Base-by-base conservation (phyloP, 441 rosid genomes). In the Pelargonium citronellum region DNA sequence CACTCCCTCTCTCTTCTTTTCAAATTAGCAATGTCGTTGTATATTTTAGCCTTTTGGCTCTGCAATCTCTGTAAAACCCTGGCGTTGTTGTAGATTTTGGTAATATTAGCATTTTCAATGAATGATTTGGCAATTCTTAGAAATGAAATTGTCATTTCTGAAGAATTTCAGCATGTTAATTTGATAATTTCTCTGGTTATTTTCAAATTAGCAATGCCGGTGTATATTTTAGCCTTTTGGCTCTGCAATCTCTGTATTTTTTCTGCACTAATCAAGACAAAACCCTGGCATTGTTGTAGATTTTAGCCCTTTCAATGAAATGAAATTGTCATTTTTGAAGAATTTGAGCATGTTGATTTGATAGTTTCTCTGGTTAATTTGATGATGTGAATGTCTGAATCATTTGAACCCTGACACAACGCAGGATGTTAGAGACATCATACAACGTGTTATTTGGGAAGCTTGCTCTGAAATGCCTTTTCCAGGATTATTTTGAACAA, bases 391-490 rank as follows among this genome's bases (percentile, higher is more conserved):
- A 4, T 16, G n/a, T 46, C 20, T 49, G 11, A 20, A 10, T 24
- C 49, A 30, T 30, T 6, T n/a, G 69, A 37, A 69, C n/a, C 16
- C 1, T 37, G 68, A 47, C 67, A 22, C 72, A 44, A 15, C 80
- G 78, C 88, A 91, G 97, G 87, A 93, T 93, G 97, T 73, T 91
- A 78, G 96, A 91, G 76, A 84, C 95, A 0, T 86, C 97, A 0
- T 93, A 93, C 46, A 82, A 89, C 69, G 1, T 90, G 76, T 53
- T 93, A 73, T 91, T 91, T 61, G 97, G 89, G 85, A 93, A 93
- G 84, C 82, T 91, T 60, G 89, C 92, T 49, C 83, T 89, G 79
- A 89, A 78, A 78, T 84, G 89, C 65, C 87, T 93, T 7, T 93
- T 93, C 58, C 90, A 91, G 64, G 97, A 94, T 83, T 91, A 91